Evolutionary conservation across 2,329 filamentous ascomycete genomes (phyloP), one percentile per base, ranked within the genome.

Genomic region (Bipolaris victoriae): DNA sequence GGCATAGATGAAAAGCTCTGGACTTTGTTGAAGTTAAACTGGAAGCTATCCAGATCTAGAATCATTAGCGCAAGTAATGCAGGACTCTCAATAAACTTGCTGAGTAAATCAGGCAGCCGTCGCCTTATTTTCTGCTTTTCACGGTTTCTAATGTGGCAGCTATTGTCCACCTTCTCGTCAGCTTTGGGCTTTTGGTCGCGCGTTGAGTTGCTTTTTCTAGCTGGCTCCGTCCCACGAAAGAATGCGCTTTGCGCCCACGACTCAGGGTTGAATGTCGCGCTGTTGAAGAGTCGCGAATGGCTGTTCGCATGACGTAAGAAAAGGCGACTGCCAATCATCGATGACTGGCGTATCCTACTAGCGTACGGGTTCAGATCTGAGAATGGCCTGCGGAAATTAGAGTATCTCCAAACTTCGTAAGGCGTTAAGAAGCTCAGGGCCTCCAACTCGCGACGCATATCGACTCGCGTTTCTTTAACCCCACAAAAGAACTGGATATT

Each of bases 241-340:
- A 63, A 63, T 6, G 39, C 60, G 6, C 49, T 26, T 13, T 54
- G 24, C 10, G 7, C 5, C 62, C 62, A 63, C 1, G 18, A 40
- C 11, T 18, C 15, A 5, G 24, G 29, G 10, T 57, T 29, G 16
- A 65, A 63, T 18, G 52, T 57, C 2, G 45, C 39, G 5, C 60
- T 52, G 15, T 62, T 63, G 11, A 65, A 35, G 10, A 65, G 55
- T 5, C 49, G n/a, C 11, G 55, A 53, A 26, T 65, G 46, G n/a
- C 33, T 15, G 7, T 37, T 18, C n/a, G 24, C 45, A 24, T 65
- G 53, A 7, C 43, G 55, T 18, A 63, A 15, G 39, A 63, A 65
- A 11, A 59, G 39, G 1, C 48, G 45, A 10, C 45, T 47, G 6
- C 44, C 50, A 16, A 45, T 43, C 5, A 18, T 33, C 6, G 48